Evolutionary conservation across 1,284 basidiomycete genomes (phyloP).

Genomic region (Lentinula novae-zelandiae): DNA sequence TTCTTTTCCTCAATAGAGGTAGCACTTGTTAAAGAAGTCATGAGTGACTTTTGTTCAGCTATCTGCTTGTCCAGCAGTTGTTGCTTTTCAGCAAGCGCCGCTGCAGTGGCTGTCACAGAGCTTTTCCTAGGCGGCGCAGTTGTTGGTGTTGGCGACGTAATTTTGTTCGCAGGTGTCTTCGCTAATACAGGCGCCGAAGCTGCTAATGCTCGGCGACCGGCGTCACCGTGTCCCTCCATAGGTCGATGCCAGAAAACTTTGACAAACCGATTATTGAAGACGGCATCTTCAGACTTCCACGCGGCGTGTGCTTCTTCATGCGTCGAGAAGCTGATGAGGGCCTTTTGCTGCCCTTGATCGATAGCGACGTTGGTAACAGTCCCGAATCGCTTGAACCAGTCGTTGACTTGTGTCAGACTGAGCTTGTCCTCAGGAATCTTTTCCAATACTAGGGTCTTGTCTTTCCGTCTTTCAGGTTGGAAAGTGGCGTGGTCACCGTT

Average conservation of each 20-base stretch:
- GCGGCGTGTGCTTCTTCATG: conserved; percentile 86
- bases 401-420: conserved; percentile 74
- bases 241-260: conserved; percentile 94
- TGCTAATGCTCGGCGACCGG: conserved; percentile 71
- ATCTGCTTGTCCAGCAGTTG: conserved; percentile 81
- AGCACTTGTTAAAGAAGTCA: conserved; percentile 66
- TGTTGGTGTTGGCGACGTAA: conserved; percentile 16
- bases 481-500: conserved; percentile 61
- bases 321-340: conserved; percentile 84
- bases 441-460: conserved; percentile 90
- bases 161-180: conserved; percentile 22
- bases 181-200: conserved; percentile 72
- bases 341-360: conserved; percentile 70
- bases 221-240: conserved; percentile 81
- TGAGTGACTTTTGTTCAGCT: conserved; percentile 85
- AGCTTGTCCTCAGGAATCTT: conserved; percentile 88
- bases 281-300: conserved; percentile 90
- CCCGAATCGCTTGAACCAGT: conserved; percentile 92
- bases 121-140: conserved; percentile 31
- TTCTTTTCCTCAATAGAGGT: conserved; percentile 72
- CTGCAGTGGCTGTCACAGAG: conserved; percentile 29
- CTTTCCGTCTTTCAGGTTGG: conserved; percentile 61
- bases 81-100: conserved; percentile 67
- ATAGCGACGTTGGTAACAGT: conserved; percentile 92
- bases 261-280: conserved; percentile 93